Base-by-base conservation (phyloP, 148 eudicot species). In the Oxyria digyna region DNA sequence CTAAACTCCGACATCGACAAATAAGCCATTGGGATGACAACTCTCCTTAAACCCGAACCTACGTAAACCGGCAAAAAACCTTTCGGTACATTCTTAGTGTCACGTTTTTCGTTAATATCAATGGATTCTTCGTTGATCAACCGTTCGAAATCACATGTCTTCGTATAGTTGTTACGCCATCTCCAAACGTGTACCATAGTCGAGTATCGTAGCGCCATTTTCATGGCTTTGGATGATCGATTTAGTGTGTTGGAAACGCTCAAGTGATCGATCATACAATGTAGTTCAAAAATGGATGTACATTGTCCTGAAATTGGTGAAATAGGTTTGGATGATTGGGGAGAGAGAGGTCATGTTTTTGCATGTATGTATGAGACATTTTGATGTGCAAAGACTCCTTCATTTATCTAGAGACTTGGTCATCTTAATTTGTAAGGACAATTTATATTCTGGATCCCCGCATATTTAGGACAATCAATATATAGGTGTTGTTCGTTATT, bases 51-150 rank as follows among this genome's bases (percentile, higher is more conserved):
- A 62, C 67, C 69, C 33, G 72, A 54, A 26, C 79, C 79, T 29
- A 71, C 72, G 4, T 72, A 76, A 38, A 76, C 49, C 14, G 75
- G 75, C 63, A 71, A 31, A 1, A 9, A 76, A 11, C 75, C 79
- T 57, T 59, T 76, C 21, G 72, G 75, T 21, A 76, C 70, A 8
- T 40, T n/a, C 17, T 8, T 24, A 18, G 0, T 24, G 17, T 26
- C 18, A 41, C 21, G 42, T 0, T 27, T 14, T 0, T 38, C 37
- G 11, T 43, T 5, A 43, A 13, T 5, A 15, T 18, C 18, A 18
- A 21, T 1, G 3, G 41, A 17, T 59, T 38, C 42, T 18, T 35
- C 45, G 4, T n/a, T 27, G 29, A 32, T n/a, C 10, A 62, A 12
- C 17, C 15, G 7, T 33, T 55, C 62, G 17, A 55, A 55, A 55